A percentile compares a stretch with the other conserved stretches of the same genome.
phyloP scores from a whole-genome alignment of 2,329 filamentous ascomycete genomes.

The Blastomyces emzantsi region DNA sequence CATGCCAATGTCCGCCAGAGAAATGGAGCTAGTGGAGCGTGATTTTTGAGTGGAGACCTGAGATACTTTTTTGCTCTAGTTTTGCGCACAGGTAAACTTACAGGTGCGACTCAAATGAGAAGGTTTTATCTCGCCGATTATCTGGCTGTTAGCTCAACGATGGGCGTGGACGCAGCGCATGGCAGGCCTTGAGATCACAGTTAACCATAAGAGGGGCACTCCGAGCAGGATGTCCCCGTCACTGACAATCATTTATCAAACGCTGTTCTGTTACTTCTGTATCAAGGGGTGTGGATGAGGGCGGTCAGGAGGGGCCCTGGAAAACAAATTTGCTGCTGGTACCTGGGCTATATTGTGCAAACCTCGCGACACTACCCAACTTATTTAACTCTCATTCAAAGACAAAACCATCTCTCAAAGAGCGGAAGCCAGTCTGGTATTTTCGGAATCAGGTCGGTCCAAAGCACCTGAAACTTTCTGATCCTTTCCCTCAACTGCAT shows the following conservation, averaged over 20 bases:
- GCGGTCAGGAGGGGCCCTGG: neutral
- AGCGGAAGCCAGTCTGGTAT: neutral
- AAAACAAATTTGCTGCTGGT: neutral
- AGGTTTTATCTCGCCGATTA: neutral
- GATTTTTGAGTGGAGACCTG: neutral
- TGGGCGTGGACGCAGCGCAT: neutral
- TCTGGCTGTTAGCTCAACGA: neutral
- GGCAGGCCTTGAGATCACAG: neutral
- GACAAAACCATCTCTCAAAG: neutral
- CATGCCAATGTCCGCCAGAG: neutral
- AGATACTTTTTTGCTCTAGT: conserved; percentile 4
- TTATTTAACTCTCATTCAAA: neutral
- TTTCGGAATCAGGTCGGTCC: neutral
- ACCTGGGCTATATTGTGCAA: neutral
- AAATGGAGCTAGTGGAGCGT: neutral
- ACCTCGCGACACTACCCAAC: neutral
- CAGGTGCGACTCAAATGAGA: neutral
- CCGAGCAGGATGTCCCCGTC: neutral
- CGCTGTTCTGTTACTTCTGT: neutral
- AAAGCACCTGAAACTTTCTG: conserved; percentile 4
- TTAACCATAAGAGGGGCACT: neutral
- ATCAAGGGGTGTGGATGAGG: neutral
- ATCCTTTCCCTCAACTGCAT: neutral
- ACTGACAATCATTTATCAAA: neutral
- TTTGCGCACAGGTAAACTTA: neutral